A percentile compares a stretch with the other conserved stretches of the same genome.
These are phyloP conservation scores for Vicia sativa DNA, from an alignment of 306 rosid genomes.

Conservation along the genomic window DNA sequence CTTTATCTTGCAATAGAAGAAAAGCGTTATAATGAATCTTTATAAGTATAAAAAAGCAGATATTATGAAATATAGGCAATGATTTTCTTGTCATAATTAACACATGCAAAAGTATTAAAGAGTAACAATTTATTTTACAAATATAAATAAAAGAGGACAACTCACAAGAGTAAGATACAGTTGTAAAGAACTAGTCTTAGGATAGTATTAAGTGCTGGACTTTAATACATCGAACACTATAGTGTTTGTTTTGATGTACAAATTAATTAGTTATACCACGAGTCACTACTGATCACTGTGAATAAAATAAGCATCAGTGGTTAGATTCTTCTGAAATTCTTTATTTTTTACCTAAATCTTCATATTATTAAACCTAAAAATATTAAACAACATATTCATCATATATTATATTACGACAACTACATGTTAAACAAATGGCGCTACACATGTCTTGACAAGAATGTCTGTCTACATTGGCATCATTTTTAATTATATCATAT, in stretches of 20 bases:
- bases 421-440: not conserved
- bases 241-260: not conserved
- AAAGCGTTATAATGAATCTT: constrained; percentile 10
- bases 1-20: constrained; percentile 33
- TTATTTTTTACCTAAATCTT: not conserved
- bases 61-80: constrained; percentile 41
- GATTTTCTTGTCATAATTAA: constrained; percentile 33
- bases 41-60: not conserved
- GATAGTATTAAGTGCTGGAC: not conserved
- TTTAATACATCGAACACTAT: not conserved
- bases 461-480: not conserved
- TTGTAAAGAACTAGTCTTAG: not conserved
- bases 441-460: not conserved
- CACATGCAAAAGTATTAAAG: constrained; percentile 29
- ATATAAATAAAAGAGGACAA: not conserved
- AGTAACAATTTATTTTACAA: not conserved
- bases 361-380: not conserved
- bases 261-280: not conserved
- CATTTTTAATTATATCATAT: not conserved
- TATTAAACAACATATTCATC: not conserved
- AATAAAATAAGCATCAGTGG: not conserved
- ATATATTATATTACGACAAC: not conserved
- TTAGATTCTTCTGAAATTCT: not conserved
- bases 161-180: not conserved
- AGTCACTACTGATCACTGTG: too few species aligned